These are phyloP conservation scores for Quercus parvula DNA, from an alignment of 306 rosid genomes.

Conservation along the genomic window DNA sequence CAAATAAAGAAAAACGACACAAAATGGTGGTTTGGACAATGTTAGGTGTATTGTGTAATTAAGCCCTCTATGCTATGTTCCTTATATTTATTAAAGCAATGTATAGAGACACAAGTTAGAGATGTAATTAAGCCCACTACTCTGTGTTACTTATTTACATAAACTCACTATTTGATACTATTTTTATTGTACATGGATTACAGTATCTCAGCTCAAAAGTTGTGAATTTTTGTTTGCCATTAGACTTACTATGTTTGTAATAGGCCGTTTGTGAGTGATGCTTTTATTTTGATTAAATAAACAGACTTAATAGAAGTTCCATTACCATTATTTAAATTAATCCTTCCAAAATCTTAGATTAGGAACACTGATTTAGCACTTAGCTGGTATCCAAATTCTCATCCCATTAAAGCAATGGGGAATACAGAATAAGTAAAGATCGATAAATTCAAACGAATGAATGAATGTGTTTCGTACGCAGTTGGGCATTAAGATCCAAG, in stretches of 20 bases:
- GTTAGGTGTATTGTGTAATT: neutral
- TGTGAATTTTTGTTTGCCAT: too few species aligned
- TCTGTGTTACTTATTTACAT: too few species aligned
- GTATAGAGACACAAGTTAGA: too few species aligned
- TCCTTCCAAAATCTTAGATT: neutral
- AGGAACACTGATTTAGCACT: neutral
- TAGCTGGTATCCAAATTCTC: neutral
- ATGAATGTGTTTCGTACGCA: neutral
- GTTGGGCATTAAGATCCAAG: neutral
- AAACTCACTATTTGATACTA: too few species aligned
- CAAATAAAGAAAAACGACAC: neutral
- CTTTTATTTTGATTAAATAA: too few species aligned
- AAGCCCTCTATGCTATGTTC: too few species aligned
- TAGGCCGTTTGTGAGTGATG: too few species aligned
- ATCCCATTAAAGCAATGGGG: neutral
- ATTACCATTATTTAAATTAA: neutral
- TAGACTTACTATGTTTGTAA: too few species aligned
- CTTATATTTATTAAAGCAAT: too few species aligned
- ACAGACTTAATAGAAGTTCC: neutral
- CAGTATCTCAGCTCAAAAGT: too few species aligned
- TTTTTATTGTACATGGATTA: too few species aligned
- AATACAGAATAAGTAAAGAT: neutral
- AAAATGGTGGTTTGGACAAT: neutral
- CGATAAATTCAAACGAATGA: constrained; percentile 4
- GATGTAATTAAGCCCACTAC: too few species aligned